Evolutionary conservation across 345 rosid genomes (phyloP), one percentile per base, ranked within the genome.

Genomic region (Melaleuca quinquenervia): DNA sequence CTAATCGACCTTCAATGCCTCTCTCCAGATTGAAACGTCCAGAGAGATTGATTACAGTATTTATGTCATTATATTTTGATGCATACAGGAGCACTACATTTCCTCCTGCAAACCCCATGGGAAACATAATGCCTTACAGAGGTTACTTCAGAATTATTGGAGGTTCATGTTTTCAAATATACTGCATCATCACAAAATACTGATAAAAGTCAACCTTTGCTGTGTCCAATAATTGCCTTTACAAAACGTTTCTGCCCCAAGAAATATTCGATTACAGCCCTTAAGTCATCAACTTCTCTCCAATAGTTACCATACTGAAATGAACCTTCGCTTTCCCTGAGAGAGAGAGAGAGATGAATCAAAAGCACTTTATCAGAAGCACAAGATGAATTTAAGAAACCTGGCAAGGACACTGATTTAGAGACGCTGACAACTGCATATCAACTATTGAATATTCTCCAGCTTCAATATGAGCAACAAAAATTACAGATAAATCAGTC

Each of bases 261-360:
- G 74, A 97, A 93, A 86, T 93, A 86, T 89, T 89, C 92, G 51
- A 95, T 85, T 51, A 97, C 91, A 58, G 93, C 91, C 41, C 88
- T 93, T 74, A 96, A 88, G 90, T 97, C 98, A 86, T 96, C 98
- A 82, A 89, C 93, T 92, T 96, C 98, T 89, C 95, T 91, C 24
- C 89, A 91, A 58, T 96, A 96, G 91, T 96, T 96, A 49, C 98
- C 99, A 85, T 96, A 97, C 90, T 91, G 93, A 88, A 96, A 96
- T n/a, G 94, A 93, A 48, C 98, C 98, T 88, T 95, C 92, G 52
- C 99, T 97, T 91, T 97, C 96, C 85, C 98, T 97, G 88, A 87
- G 89, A 84, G 48, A 11, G 26, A 60, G 21, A 85, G 49, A 83
- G 89, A n/a, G 36, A 70, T 18, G 80, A 21, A 70, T 18, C 45